Base-by-base conservation (phyloP, 169 alveolate species). In the Eimeria zaria region DNA sequence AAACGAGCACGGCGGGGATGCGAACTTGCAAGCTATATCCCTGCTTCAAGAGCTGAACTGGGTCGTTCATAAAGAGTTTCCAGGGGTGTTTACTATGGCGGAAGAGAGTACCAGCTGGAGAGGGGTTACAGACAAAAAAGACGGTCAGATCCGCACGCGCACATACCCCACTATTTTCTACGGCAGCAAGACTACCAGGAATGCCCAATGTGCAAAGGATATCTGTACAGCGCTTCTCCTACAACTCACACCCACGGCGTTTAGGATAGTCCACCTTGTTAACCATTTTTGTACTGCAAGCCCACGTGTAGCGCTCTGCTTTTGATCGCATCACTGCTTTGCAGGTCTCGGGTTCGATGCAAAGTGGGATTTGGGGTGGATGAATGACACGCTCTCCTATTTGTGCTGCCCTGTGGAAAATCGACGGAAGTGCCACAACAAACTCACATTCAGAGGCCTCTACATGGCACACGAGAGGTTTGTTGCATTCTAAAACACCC, bases 321-420 rank as follows among this genome's bases (percentile, higher is more conserved):
- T 6, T 30, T 24, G 18, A 55, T 51, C 24, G 53, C 41, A 8
- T 24, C 73, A 24, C 16, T 51, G 51, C 5, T 8, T 27, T 41
- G 74, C 90, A 91, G 98, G 98, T 20, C 96, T 97, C 67, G 98
- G 98, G 24, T 97, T 97, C 95, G 98, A 97, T 60, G 98, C 97
- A 1, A 97, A 97, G 89, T 97, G 98, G 98, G 98, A 97, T 55
- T 89, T 97, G 89, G 98, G 98, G 14, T 97, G 98, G 98, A 97
- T 97, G 98, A 97, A 97, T 93, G 98, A 97, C 89, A 97, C 98
- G 11, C 93, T 97, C 24, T 88, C 97, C 73, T 97, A 97, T 55
- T 73, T 97, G 51, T 96, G 97, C 64, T 76, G 97, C 67, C 98
- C 98, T 30, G 96, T 95, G 46, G 94, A 95, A 62, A 95, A 94